A percentile compares a stretch with the other conserved stretches of the same genome.
Conservation (phyloP, 2,329 filamentous ascomycete species). For the Ophiocordyceps robertsii region DNA sequence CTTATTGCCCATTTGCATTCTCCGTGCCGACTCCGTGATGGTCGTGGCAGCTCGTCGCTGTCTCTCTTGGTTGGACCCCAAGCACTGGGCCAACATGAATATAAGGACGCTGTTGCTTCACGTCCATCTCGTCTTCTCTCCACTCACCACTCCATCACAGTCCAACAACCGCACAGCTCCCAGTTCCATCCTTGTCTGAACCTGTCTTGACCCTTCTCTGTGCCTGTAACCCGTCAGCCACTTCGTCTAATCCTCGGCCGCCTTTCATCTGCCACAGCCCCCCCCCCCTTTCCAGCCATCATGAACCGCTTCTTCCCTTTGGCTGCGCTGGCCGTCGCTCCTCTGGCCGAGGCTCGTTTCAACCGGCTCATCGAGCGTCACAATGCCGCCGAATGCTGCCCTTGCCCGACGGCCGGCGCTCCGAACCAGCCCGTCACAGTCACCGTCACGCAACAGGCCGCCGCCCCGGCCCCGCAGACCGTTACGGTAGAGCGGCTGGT, state of each 20-base stretch:
- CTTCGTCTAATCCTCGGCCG: background rate
- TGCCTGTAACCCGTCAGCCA: background rate
- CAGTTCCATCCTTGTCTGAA: background rate
- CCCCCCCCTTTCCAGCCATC: background rate
- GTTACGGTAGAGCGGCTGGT: constrained; percentile 6
- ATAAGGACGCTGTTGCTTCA: constrained; percentile 1
- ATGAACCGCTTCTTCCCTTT: constrained; percentile 14
- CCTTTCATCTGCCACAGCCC: background rate
- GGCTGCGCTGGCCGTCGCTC: constrained; percentile 12
- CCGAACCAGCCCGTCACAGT: constrained; percentile 7
- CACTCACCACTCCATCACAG: constrained; percentile 3
- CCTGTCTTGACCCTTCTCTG: background rate
- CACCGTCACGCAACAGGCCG: constrained; percentile 11
- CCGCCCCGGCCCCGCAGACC: constrained; percentile 6
- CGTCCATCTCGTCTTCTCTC: background rate
- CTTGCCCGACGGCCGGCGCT: constrained; percentile 11
- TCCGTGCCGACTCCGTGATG: background rate
- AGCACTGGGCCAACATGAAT: background rate
- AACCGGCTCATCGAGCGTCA: constrained; percentile 8
- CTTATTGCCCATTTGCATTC: too few relatives aligned
- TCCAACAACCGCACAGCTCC: background rate
- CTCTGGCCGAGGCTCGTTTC: constrained; percentile 13
- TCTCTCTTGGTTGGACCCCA: background rate
- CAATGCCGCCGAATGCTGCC: constrained; percentile 13
- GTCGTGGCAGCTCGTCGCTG: background rate